Evolutionary conservation across 2,329 filamentous ascomycete species (phyloP), one percentile per base, ranked within the genome.

Genomic region (Ophiostoma australiae): DNA sequence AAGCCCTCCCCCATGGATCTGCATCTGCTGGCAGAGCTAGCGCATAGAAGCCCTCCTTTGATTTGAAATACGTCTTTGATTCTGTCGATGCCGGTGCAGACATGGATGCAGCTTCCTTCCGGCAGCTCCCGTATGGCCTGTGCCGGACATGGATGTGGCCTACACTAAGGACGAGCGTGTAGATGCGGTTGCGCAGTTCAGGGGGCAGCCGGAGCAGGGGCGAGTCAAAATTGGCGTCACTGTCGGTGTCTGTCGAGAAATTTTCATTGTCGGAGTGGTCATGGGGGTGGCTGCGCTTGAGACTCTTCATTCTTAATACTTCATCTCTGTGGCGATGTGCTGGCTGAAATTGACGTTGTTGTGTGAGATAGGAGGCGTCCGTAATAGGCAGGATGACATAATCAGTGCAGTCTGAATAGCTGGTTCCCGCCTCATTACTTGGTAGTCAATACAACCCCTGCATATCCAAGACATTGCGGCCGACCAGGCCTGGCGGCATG

Each of bases 121-220:
- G 33, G 27, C 58, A 27, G 13, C 58, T 31, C 5, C 35, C 17
- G 20, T 23, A 39, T 3, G 63, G 63, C 27, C 75, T 75, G 71
- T 77, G 78, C 68, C 76, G 75, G 31, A 80, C 74, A 70, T 78
- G 76, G 65, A 80, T 77, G 73, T 79, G 78, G 68, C 78, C 77
- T 74, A 77, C 75, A 58, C 73, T 71, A 61, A 79, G 74, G 70
- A 78, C 74, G n/a, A 78, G 75, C 10, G 74, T 73, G 74, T 79
- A 79, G 72, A 80, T 79, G 69, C 76, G 77, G 71, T 79, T 77
- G 72, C 78, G 78, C 55, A 79, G 72, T 70, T 80, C 78, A 70
- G 76, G 73, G 0, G 78, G 78, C 0, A 80, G 76, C 10, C 75
- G 76, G 39, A 79, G 76, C 63, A 80, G 73, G 5, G 77, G 77